These are phyloP conservation scores for Acacia acuminata DNA, from an alignment of 306 rosid genomes.

Conservation along the genomic window DNA sequence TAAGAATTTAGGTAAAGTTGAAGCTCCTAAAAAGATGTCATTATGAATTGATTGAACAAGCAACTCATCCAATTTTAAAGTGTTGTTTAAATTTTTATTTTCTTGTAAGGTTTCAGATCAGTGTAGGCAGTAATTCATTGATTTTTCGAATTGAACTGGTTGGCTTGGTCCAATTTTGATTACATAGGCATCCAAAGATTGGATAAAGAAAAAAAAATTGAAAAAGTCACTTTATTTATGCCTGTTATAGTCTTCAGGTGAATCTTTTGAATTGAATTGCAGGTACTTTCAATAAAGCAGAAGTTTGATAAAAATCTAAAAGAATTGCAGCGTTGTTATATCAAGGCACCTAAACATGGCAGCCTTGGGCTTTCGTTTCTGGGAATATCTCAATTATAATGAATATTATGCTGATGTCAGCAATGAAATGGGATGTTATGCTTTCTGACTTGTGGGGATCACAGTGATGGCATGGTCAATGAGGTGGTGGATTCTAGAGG, in stretches of 20 bases:
- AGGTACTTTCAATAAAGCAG: slow-evolving; percentile 53
- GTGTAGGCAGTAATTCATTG: no score
- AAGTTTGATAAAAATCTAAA: slow-evolving; percentile 69
- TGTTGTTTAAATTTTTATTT: no score
- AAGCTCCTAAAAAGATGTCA: no score
- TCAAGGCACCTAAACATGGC: slow-evolving; percentile 74
- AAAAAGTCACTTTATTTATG: neutral
- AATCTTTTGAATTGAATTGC: slow-evolving; percentile 32
- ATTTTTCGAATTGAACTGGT: neutral
- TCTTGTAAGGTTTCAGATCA: no score
- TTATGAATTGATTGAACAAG: no score
- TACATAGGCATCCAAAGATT: neutral
- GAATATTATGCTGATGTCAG: slow-evolving; percentile 58
- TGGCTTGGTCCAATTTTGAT: neutral
- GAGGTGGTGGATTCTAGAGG: neutral
- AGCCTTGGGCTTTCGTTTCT: slow-evolving; percentile 60
- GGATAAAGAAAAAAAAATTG: neutral
- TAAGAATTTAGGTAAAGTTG: no score
- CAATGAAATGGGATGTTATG: slow-evolving; percentile 46
- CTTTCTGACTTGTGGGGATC: slow-evolving; percentile 26
- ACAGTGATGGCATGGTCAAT: slow-evolving; percentile 5
- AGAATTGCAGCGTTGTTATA: slow-evolving; percentile 63
- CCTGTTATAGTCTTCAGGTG: neutral
- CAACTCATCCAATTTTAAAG: no score
- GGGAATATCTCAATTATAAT: slow-evolving; percentile 79